phyloP scores from a whole-genome alignment of 306 rosid species.

The Pyrus bretschneideri region DNA sequence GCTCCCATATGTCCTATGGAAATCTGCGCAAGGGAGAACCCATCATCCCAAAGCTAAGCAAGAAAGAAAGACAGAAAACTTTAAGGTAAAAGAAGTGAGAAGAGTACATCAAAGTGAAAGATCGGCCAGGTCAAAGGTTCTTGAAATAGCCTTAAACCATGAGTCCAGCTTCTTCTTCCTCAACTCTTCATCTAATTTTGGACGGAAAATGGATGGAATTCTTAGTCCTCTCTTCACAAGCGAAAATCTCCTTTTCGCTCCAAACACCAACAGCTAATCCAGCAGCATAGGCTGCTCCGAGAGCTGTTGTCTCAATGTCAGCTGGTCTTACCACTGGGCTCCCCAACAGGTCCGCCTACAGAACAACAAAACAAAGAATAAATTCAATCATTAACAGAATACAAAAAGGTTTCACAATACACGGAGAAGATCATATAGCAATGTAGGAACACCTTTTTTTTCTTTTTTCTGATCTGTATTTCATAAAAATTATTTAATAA shows the following conservation, averaged over 20 bases:
- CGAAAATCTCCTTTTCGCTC: constrained; percentile 56
- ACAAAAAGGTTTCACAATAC: not conserved
- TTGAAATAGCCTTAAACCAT: constrained; percentile 81
- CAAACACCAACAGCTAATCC: constrained; percentile 84
- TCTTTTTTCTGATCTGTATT: not conserved
- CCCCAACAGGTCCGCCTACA: constrained; percentile 78
- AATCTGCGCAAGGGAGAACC: not conserved
- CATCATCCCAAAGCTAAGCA: not conserved
- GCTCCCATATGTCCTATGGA: not conserved
- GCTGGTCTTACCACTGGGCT: constrained; percentile 68
- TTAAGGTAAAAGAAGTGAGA: not conserved
- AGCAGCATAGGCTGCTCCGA: constrained; percentile 96
- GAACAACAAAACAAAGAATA: not conserved
- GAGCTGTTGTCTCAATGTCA: constrained; percentile 89
- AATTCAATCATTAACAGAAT: not conserved
- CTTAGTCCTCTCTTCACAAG: constrained; percentile 32
- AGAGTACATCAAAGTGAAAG: constrained; percentile 44
- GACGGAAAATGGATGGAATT: constrained; percentile 36
- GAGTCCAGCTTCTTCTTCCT: constrained; percentile 72
- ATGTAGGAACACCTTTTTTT: not conserved
- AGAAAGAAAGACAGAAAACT: not conserved
- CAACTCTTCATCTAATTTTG: constrained; percentile 32
- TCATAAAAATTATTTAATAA: not conserved
- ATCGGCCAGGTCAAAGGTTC: constrained; percentile 80
- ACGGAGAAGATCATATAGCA: not conserved